Evolutionary conservation across 306 rosid genomes (phyloP), one percentile per base, ranked within the genome.

Genomic region (Glycine latifolia): DNA sequence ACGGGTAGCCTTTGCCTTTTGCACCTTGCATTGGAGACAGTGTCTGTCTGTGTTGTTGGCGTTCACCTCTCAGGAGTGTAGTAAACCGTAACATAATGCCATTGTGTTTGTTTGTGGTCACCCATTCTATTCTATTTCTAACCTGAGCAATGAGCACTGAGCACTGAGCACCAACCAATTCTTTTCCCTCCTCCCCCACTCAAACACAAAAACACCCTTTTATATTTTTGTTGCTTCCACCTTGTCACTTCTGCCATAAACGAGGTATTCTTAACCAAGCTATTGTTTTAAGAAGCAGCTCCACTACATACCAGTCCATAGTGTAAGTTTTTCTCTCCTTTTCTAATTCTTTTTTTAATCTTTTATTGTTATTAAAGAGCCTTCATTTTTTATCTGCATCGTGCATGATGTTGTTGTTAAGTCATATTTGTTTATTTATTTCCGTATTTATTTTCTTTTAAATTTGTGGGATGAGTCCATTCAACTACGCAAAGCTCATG

Each of bases 401-500:
- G 17, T 79, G 62, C 59, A 68, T 56, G 54, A 13, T 50, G 39
- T 47, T 76, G 33, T 59, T 41, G 46, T 26, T 71, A 17, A 80
- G 50, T 74, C 15, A 46, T 68, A 39, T 39, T 39, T 39, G 7
- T 12, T 33, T 35, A 3, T 65, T 58, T 6, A 8, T 67, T 7
- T 67, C 0, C 4, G 3, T 35, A 35, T 35, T 39, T 66, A 12
- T 67, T 7, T 7, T 41, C 5, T 41, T 48, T 26, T 49, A 68
- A 60, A n/a, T 46, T 17, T 56, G 46, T 50, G 56, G 47, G 50
- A 15, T 33, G 79, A 41, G 17, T 61, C 6, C 50, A 59, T 20
- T 50, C 61, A 37, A 46, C 16, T 54, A 54, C 70, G 14, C 63
- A 55, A 87, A 71, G 88, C 82, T 87, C 91, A 85, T 85, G 94